These are phyloP conservation scores for Fomitopsis pulvina DNA, from an alignment of 768 basidiomycete genomes.

Conservation along the genomic window DNA sequence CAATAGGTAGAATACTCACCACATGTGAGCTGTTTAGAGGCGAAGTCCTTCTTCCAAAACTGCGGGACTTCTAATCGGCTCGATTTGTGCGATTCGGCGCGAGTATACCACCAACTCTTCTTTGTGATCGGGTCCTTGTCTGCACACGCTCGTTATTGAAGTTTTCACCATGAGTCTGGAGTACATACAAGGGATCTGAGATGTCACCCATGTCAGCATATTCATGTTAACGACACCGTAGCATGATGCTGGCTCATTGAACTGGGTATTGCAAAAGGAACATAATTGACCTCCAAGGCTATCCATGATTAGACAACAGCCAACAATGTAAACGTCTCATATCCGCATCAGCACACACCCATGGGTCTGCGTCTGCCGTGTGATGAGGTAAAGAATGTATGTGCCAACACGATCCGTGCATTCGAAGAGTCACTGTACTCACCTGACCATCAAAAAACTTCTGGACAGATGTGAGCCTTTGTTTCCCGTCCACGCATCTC, in stretches of 20 bases:
- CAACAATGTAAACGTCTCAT: no score
- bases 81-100: constrained; percentile 37
- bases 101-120: constrained; percentile 58
- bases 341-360: no score
- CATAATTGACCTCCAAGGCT: no score
- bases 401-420: not conserved
- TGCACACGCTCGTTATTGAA: constrained; percentile 25
- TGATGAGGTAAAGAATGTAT: not conserved
- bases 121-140: constrained; percentile 53
- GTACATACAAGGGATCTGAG: constrained; percentile 49
- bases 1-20: constrained; percentile 34
- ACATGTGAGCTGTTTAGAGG: constrained; percentile 55
- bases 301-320: no score
- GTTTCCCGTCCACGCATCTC: constrained; percentile 49
- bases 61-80: constrained; percentile 48
- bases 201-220: constrained; percentile 3
- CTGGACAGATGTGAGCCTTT: constrained; percentile 41
- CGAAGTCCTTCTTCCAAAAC: constrained; percentile 43
- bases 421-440: constrained; percentile 8
- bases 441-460: constrained; percentile 42
- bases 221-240: not conserved
- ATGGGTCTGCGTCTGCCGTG: not conserved
- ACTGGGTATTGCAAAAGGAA: no score
- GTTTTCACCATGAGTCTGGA: not conserved
- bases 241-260: not conserved